Evolutionary conservation across 768 basidiomycete genomes (phyloP).

Genomic region (Phallus indusiatus): DNA sequence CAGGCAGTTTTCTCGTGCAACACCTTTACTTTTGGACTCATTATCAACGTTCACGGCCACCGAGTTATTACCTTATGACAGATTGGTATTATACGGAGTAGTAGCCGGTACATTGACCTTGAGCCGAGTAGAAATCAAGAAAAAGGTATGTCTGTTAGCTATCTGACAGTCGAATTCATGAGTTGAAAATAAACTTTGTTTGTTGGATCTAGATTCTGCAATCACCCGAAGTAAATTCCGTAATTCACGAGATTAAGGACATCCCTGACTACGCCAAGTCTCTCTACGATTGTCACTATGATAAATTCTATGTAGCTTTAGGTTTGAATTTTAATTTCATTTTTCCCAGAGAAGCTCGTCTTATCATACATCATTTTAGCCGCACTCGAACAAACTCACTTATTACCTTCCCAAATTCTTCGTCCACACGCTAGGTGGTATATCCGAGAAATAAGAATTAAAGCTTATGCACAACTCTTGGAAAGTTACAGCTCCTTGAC

Average conservation of each 20-base stretch:
- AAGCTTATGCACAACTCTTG: conserved; percentile 86
- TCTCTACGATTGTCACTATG: conserved; percentile 89
- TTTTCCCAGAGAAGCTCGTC: conserved; percentile 3
- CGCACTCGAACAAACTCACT: conserved; percentile 77
- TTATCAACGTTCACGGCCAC: conserved; percentile 91
- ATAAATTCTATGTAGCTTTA: conserved; percentile 86
- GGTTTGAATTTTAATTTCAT: conserved; percentile 34
- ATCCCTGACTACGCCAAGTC: conserved; percentile 79
- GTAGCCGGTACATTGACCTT: conserved; percentile 70
- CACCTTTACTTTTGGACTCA: conserved; percentile 82
- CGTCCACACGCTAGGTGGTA: conserved; percentile 84
- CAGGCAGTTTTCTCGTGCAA: conserved; percentile 80
- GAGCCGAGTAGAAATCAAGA: conserved; percentile 80
- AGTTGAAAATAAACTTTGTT: background rate
- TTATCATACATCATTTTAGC: conserved; percentile 33
- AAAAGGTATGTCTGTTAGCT: conserved; percentile 47
- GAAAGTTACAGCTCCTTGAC: conserved; percentile 87
- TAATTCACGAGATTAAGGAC: conserved; percentile 71
- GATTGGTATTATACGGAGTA: conserved; percentile 81
- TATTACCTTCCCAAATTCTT: conserved; percentile 81
- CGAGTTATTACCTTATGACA: conserved; percentile 80
- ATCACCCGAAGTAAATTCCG: conserved; percentile 81
- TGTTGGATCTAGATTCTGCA: conserved; percentile 51
- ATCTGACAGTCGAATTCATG: background rate
- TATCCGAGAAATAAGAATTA: conserved; percentile 91